These are phyloP conservation scores for Dioszegia crocea DNA, from an alignment of 768 basidiomycete species.

Conservation along the genomic window DNA sequence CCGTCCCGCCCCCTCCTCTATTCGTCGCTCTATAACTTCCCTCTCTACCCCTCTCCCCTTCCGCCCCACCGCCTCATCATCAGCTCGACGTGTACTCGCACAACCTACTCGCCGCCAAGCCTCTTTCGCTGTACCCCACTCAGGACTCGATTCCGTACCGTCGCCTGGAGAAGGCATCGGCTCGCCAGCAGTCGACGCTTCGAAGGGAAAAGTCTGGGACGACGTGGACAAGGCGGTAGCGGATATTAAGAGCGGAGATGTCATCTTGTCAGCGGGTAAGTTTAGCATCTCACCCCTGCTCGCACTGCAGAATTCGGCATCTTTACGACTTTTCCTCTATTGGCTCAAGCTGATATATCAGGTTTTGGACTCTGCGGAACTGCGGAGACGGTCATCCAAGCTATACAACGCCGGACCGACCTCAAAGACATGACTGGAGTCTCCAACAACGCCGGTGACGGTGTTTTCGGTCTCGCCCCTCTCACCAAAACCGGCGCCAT, in stretches of 20 bases:
- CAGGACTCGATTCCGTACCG: slow-evolving; percentile 18
- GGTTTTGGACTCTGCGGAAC: slow-evolving; percentile 47
- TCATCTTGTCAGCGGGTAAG: slow-evolving; percentile 38
- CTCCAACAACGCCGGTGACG: slow-evolving; percentile 46
- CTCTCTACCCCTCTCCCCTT: too few relatives aligned
- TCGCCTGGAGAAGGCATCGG: slow-evolving; percentile 18
- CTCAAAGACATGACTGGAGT: slow-evolving; percentile 41
- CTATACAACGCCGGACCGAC: slow-evolving; percentile 26
- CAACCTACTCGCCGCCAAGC: neutral
- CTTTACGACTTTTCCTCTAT: neutral
- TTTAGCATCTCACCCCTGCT: too few relatives aligned
- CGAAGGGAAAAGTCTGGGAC: slow-evolving; percentile 23
- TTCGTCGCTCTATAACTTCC: too few relatives aligned
- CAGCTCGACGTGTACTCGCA: too few relatives aligned
- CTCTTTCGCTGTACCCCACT: slow-evolving; percentile 14
- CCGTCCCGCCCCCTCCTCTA: too few relatives aligned
- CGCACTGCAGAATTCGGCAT: too few relatives aligned
- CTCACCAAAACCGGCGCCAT: slow-evolving; percentile 35
- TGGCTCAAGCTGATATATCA: neutral
- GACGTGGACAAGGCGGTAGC: slow-evolving; percentile 32
- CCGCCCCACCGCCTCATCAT: too few relatives aligned
- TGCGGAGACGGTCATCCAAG: slow-evolving; percentile 43
- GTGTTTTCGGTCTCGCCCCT: slow-evolving; percentile 35
- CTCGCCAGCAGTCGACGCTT: slow-evolving; percentile 13
- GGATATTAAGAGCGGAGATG: slow-evolving; percentile 35